phyloP scores from a whole-genome alignment of 768 basidiomycete species.

The Mycena amicta region DNA sequence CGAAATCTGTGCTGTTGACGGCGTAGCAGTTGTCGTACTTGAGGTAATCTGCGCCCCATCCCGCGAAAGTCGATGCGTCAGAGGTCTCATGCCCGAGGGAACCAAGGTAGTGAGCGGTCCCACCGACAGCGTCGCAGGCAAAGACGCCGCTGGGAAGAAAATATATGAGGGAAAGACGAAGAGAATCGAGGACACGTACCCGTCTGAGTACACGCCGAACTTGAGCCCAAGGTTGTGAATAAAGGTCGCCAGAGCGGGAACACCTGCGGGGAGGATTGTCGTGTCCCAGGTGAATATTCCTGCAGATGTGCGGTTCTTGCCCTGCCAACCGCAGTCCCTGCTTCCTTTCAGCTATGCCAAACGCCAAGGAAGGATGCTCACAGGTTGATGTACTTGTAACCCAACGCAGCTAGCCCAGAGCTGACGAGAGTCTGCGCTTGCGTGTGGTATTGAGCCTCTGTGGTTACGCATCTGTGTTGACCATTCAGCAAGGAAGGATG shows the following conservation, averaged over 20 bases:
- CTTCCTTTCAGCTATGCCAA: background rate
- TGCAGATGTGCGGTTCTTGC: conserved; percentile 39
- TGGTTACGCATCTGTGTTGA: conserved; percentile 39
- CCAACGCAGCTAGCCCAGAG: conserved; percentile 38
- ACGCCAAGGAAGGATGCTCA: conserved; percentile 19
- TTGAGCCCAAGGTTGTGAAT: conserved; percentile 43
- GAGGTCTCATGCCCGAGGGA: conserved; percentile 48
- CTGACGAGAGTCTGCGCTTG: conserved; percentile 42
- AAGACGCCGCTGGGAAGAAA: conserved; percentile 39
- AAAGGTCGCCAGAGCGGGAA: conserved; percentile 41
- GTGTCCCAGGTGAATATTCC: conserved; percentile 49
- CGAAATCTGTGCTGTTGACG: conserved; percentile 47
- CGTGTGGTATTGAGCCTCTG: conserved; percentile 42
- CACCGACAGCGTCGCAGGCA: conserved; percentile 49
- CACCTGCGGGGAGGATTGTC: conserved; percentile 39
- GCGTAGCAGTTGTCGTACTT: conserved; percentile 56
- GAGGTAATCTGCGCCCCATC: conserved; percentile 52
- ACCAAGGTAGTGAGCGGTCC: conserved; percentile 46
- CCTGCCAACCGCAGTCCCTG: conserved; percentile 57
- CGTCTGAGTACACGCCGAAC: conserved; percentile 61
- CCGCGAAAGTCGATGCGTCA: conserved; percentile 50
- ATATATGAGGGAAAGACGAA: too few species aligned
- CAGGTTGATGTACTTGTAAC: conserved; percentile 49
- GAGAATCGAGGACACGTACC: conserved; percentile 3
- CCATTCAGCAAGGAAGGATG: background rate